Evolutionary conservation across 192 early-diverging fungal genomes (phyloP), one percentile per base, ranked within the genome.

Genomic region (Phlyctochytrium arcticum): DNA sequence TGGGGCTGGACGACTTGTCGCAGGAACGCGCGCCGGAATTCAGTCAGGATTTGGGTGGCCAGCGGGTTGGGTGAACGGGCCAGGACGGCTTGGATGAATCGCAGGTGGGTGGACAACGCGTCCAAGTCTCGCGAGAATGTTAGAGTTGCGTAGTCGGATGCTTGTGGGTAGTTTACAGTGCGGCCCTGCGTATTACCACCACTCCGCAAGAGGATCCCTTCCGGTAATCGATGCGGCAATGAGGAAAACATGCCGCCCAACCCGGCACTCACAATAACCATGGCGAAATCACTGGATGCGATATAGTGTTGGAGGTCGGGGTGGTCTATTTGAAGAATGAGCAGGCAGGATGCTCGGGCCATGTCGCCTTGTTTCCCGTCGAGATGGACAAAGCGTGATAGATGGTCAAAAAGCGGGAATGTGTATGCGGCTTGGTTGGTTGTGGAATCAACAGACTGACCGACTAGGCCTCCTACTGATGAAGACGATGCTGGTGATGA

Each of bases 211-310:
- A 78, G 54, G 19, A 70, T 54, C 57, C 51, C 54, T 53, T 36
- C 34, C 36, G 73, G 78, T 8, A 79, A 73, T 54, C 70, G 71
- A 6, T 67, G 77, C 12, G 95, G 93, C 17, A 98, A 81, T 69
- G 94, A 93, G 5, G 91, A 92, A 74, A 90, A 95, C 29, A 95
- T 75, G 4, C 91, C 91, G 35, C 93, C 92, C 27, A 98, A 78
- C 1, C 91, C 89, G 9, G 93, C 91, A 3, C 86, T 81, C 66
- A 93, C 79, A 32, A 92, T 85, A 4, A 87, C 87, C 17, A 48
- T 48, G 7, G 89, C 80, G 76, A 98, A 92, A 44, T 92, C 91
- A 48, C 89, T 85, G 26, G 85, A 80, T 32, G 88, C 60, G 46
- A 98, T 90, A 75, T 92, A 94, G 9, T 86, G 78, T 48, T 87